Evolutionary conservation across 352 stramenopile genomes (phyloP), one percentile per base, ranked within the genome.

Genomic region (Globisporangium solare): DNA sequence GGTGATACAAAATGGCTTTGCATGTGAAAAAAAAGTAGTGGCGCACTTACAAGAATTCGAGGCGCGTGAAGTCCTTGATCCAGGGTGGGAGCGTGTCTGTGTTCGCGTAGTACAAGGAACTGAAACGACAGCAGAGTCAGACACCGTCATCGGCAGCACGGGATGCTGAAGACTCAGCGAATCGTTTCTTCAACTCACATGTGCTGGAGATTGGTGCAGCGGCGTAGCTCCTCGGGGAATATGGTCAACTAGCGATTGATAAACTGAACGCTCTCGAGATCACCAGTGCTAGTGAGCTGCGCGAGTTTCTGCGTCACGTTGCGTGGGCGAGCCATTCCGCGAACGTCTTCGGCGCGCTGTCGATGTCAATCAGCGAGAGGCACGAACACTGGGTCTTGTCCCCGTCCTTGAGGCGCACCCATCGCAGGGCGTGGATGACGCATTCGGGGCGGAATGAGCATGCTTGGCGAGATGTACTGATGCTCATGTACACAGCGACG

Each of bases 251-350:
- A 45, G 0, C 67, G 62, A 47, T 82, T 82, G 14, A 73, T 58
- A 42, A 82, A 3, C 24, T 75, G 61, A 10, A 79, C 13, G 3
- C 61, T 74, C 17, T 72, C 53, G 2, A 76, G 31, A 21, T 73
- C 55, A 20, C 70, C 72, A 3, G 64, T 63, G 2, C 60, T 49
- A 2, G 72, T 60, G 3, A 82, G 60, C 13, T 66, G 49, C 11
- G 47, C 51, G 14, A 79, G 60, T 27, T 51, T 64, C 10, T 20
- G 22, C 3, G 62, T 66, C 18, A 24, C 51, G 42, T 72, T 52
- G 2, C 21, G 52, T 0, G 70, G 65, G 1, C 60, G 18, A 50
- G 22, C 70, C 67, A 79, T 6, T 61, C 50, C 8, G 51, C 63
- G 32, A 67, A 70, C 0, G 53, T 65, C 35, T 61, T 51, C 1